Evolutionary conservation across 352 stramenopile genomes (phyloP).

Genomic region (Phytopythium boreale): DNA sequence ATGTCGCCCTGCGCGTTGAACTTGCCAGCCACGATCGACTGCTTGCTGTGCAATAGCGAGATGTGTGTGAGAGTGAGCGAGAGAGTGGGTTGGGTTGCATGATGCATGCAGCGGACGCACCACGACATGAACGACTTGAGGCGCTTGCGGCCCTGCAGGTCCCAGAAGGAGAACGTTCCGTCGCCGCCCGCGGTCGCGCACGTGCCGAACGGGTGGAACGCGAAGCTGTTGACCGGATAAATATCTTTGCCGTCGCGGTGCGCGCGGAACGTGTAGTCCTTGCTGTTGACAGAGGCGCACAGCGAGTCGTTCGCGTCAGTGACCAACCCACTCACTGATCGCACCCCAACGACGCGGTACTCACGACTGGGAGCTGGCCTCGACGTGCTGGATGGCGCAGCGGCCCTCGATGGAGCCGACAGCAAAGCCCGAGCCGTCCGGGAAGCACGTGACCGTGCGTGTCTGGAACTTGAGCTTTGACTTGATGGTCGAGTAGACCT

Average conservation of each 20-base stretch:
- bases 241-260: conserved; percentile 87
- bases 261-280: conserved; percentile 92
- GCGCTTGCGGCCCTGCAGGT: conserved; percentile 97
- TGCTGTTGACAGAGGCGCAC: conserved; percentile 18
- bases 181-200: conserved; percentile 95
- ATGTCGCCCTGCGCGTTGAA: conserved; percentile 95
- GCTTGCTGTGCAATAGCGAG: conserved; percentile 42
- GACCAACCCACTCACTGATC: neutral
- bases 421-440: conserved; percentile 83
- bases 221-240: conserved; percentile 88
- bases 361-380: conserved; percentile 70
- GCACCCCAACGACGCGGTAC: neutral
- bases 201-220: conserved; percentile 92
- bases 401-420: conserved; percentile 91
- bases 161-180: conserved; percentile 97
- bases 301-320: neutral
- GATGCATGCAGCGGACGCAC: conserved; percentile 19
- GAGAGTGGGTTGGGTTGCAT: neutral
- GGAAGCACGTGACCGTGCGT: conserved; percentile 86
- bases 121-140: conserved; percentile 90
- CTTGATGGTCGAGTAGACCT: conserved; percentile 83
- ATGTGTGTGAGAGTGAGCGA: conserved; percentile 5
- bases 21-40: conserved; percentile 87
- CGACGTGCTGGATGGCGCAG: conserved; percentile 88
- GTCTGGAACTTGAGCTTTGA: conserved; percentile 89